phyloP scores from a whole-genome alignment of 192 early-diverging fungal species.

The Paraglomus brasilianum region DNA sequence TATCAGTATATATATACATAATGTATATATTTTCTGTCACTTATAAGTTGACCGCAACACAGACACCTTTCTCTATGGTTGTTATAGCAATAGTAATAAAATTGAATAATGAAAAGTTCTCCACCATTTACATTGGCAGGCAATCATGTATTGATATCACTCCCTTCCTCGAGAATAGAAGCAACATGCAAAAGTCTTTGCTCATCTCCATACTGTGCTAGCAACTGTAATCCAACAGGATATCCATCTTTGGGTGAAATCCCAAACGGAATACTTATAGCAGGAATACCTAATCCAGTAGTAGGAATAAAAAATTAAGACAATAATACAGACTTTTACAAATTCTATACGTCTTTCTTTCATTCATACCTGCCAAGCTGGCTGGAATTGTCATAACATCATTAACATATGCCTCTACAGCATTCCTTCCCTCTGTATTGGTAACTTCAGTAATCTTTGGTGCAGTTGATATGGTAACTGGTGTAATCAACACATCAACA shows the following conservation, averaged over 20 bases:
- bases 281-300: slow-evolving; percentile 46
- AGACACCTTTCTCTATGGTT: no score
- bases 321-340: not conserved
- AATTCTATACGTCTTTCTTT: slow-evolving; percentile 17
- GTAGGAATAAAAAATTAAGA: slow-evolving; percentile 10
- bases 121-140: no score
- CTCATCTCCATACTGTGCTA: slow-evolving; percentile 85
- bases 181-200: slow-evolving; percentile 53
- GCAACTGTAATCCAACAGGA: slow-evolving; percentile 84
- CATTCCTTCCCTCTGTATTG: slow-evolving; percentile 32
- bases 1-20: no score
- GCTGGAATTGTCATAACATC: slow-evolving; percentile 91
- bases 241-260: slow-evolving; percentile 45
- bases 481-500: slow-evolving; percentile 80
- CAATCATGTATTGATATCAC: no score
- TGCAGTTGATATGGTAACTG: slow-evolving; percentile 73
- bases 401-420: slow-evolving; percentile 68
- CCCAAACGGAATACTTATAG: slow-evolving; percentile 64
- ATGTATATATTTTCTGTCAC: no score
- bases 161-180: slow-evolving; percentile 34
- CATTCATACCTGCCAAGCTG: slow-evolving; percentile 73
- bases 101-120: no score
- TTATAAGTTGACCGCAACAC: no score
- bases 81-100: no score
- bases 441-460: slow-evolving; percentile 44